Base-by-base conservation (phyloP, 345 rosid species). In the Excoecaria cochinchinensis region DNA sequence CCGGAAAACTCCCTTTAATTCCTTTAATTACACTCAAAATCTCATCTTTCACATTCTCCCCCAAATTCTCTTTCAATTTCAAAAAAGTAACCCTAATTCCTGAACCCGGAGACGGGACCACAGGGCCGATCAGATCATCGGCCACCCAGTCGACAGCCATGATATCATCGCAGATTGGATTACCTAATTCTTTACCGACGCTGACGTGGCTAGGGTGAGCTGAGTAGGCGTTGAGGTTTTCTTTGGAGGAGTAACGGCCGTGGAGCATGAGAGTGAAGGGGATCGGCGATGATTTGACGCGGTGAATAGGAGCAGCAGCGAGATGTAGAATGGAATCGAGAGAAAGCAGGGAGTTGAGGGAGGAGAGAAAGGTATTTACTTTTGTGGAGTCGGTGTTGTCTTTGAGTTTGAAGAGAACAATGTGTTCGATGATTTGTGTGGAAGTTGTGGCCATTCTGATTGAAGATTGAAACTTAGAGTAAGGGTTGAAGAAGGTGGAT, bases 111-210 rank as follows among this genome's bases (percentile, higher is more conserved):
- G 86, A 61, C 4, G 80, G 72, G 1, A 78, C 79, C 21, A 84
- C 4, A 1, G 79, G 74, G 14, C 68, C 71, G 1, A 82, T 80
- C 64, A 75, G 71, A 25, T 71, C 83, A 59, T 85, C 85, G 40
- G 84, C 84, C 52, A 92, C 79, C 92, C 92, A 94, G 72, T 94
- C 97, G 74, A 91, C 87, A 72, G 97, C 94, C 93, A 92, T 85
- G 78, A 90, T 0, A 79, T 90, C 97, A 7, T 94, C 92, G 73
- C 91, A 87, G 65, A 87, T 81, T 15, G 97, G 91, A 44, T 80
- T 70, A 17, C 87, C 90, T 36, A 74, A 76, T 52, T 89, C 90
- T 42, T 85, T 85, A 31, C 88, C 97, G 56, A 85, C 87, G 53
- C 79, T 48, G 68, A 87, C 67, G 89, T 90, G 96, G 68, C 76